Base-by-base conservation (phyloP, 192 early-diverging fungal species). In the Coemansia umbellata region DNA sequence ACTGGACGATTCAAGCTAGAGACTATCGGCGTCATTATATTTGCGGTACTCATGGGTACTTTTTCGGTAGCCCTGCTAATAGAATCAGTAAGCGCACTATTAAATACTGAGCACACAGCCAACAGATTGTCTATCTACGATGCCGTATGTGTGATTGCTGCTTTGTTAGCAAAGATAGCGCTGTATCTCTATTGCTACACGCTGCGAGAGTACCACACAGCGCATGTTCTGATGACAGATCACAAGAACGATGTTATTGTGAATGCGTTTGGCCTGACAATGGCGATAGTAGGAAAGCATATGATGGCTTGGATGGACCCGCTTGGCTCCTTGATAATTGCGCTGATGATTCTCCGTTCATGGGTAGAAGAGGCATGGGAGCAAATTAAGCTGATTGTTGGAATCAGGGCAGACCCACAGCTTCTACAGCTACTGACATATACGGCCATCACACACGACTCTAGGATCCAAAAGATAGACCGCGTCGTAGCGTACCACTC, bases 391-490 rank as follows among this genome's bases (percentile, higher is more conserved):
- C 74, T 91, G 18, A 87, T 91, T 55, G 85, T 89, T 19, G 88
- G 87, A 22, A 88, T 88, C 66, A 82, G 84, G 43, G 93, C 94
- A 6, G 87, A 91, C 53, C 79, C 84, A 5, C 74, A 63, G 2
- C 85, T 95, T 56, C 80, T 94, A 47, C 86, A 94, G 64, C 74
- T 85, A 23, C 62, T 91, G 37, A 95, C 92, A 9, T 97, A 94
- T 60, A 84, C 94, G 28, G 90, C 90, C 0, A 61, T 89, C 37
- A 90, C 87, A 6, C 88, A 90, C 48, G 80, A 88, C 58, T 71
- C 78, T 37, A 74, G 81, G 22, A 76, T 82, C 50, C 60, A 81
- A 18, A 84, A 89, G 56, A 83, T 91, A 2, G 89, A 91, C 45
- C 91, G 87, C 0, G 82, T 85, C 42, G 80, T 86, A 13, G 93